Percentiles rank a stretch among this genome's conserved stretches.
Evolutionary conservation across 192 early-diverging fungal species (phyloP).

Genomic region (Coemansia sp.): DNA sequence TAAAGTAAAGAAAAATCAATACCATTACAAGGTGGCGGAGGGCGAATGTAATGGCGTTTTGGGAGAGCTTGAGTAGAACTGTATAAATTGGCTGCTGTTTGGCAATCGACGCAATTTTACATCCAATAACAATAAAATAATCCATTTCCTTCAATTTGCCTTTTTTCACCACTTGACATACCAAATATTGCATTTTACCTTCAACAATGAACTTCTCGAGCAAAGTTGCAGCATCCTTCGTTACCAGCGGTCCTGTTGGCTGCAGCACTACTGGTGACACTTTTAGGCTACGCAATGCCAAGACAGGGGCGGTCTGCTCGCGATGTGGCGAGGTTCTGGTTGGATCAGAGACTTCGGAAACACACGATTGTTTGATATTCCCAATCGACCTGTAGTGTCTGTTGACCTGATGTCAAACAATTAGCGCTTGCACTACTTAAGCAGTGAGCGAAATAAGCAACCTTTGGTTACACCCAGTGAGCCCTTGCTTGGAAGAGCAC

Average conservation of each 20-base stretch:
- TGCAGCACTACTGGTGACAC: not conserved
- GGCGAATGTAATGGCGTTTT: not conserved
- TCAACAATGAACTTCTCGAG: not conserved
- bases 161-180: not conserved
- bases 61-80: not conserved
- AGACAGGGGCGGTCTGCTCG: constrained; percentile 14
- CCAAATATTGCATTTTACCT: not conserved
- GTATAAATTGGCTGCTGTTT: not conserved
- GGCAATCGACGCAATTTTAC: not conserved
- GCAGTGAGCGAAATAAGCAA: too few relatives aligned
- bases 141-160: not conserved
- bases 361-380: constrained; percentile 34
- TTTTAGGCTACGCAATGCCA: not conserved
- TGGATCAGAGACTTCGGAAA: constrained; percentile 15
- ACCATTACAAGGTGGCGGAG: not conserved
- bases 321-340: constrained; percentile 29
- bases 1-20: not conserved
- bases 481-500: too few relatives aligned
- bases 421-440: not conserved
- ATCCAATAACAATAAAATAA: not conserved
- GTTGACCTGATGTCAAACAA: not conserved
- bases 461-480: too few relatives aligned
- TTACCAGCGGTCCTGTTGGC: not conserved
- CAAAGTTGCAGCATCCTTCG: not conserved
- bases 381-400: constrained; percentile 28